These are phyloP conservation scores for Hymenoscyphus linearis DNA, from an alignment of 2,329 filamentous ascomycete genomes.

Conservation along the genomic window DNA sequence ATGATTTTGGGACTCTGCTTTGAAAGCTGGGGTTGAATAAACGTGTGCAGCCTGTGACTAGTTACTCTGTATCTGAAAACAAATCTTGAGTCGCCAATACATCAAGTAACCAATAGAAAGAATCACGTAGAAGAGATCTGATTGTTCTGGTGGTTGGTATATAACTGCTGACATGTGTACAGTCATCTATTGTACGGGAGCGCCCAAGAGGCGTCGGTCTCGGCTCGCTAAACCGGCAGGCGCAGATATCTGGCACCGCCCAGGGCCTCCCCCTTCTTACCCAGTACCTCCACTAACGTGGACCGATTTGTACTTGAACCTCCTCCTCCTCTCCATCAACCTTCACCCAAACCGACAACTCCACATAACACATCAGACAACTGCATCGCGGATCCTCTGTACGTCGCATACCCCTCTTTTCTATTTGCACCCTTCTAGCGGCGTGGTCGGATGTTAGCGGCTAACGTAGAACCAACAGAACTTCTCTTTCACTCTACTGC, in stretches of 20 bases:
- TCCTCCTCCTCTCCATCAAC: not conserved
- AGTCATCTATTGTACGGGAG: conserved; percentile 6
- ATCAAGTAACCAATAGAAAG: not conserved
- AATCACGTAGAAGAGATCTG: not conserved
- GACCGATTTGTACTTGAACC: conserved; percentile 5
- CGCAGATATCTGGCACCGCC: conserved; percentile 8
- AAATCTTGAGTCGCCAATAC: not conserved
- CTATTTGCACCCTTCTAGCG: conserved; percentile 19
- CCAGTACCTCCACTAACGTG: conserved; percentile 1
- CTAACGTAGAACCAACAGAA: conserved; percentile 23
- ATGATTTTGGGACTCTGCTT: not conserved
- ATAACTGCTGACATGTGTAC: conserved; percentile 9
- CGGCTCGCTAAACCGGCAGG: conserved; percentile 6
- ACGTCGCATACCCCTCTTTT: conserved; percentile 9
- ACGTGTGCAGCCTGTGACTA: not conserved
- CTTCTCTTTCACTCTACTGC: conserved; percentile 24
- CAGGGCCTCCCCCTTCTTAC: too few species aligned
- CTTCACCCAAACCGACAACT: not conserved
- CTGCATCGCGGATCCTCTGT: conserved; percentile 6
- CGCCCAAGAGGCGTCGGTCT: not conserved
- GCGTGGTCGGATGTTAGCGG: conserved; percentile 23
- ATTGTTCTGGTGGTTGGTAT: not conserved
- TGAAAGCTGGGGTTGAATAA: not conserved
- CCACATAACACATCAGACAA: conserved; percentile 2
- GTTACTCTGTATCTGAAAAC: not conserved